These are phyloP conservation scores for Camellia japonica DNA, from an alignment of 148 eudicot species.

Conservation along the genomic window DNA sequence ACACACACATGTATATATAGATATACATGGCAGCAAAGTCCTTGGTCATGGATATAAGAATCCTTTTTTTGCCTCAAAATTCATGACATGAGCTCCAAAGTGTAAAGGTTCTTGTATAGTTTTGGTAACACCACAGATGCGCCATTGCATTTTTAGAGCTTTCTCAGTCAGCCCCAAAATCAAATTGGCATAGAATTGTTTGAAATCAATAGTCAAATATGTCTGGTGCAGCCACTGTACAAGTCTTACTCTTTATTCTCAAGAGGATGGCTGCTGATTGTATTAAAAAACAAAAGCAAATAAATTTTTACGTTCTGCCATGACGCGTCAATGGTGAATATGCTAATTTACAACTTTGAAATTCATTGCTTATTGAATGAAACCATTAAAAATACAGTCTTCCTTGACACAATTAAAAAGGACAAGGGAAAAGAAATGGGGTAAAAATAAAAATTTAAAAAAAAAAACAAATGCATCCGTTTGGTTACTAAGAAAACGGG, in stretches of 20 bases:
- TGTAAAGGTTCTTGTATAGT: too few relatives aligned
- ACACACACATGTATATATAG: too few relatives aligned
- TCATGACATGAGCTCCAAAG: too few relatives aligned
- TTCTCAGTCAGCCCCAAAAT: background rate
- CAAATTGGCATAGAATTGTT: background rate
- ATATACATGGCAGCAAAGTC: too few relatives aligned
- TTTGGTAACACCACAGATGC: background rate
- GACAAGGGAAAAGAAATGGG: background rate
- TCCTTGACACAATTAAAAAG: background rate
- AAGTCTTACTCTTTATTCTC: background rate
- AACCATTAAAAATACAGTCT: background rate
- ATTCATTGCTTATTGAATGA: too few relatives aligned
- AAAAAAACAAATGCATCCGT: background rate
- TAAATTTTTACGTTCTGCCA: too few relatives aligned
- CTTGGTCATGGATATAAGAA: too few relatives aligned
- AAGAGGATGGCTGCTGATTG: background rate
- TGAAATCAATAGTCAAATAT: too few relatives aligned
- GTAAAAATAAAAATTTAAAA: background rate
- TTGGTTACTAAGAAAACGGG: background rate
- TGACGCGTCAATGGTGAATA: too few relatives aligned
- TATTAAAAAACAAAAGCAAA: too few relatives aligned
- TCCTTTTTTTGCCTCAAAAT: too few relatives aligned
- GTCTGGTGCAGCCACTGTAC: background rate
- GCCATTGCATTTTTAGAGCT: background rate
- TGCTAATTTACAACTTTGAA: too few relatives aligned